These are phyloP conservation scores for Copromyces sp. DNA, from an alignment of 495 filamentous ascomycete genomes.

Conservation along the genomic window DNA sequence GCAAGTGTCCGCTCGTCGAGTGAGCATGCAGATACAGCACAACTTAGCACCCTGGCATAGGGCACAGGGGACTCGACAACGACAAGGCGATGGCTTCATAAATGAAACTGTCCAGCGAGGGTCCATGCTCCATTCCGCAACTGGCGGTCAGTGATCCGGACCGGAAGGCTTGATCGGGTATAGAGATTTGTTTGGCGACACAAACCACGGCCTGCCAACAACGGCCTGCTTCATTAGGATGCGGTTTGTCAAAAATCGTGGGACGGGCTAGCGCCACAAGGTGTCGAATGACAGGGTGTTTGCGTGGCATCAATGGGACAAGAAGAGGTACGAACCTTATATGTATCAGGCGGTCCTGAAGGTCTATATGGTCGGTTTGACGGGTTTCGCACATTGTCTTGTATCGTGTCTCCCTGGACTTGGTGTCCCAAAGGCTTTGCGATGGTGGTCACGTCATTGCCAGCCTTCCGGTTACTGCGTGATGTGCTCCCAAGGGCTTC, in stretches of 20 bases:
- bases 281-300: background rate
- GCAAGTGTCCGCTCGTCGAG: background rate
- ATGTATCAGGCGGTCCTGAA: slow-evolving; percentile 13
- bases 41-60: background rate
- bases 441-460: background rate
- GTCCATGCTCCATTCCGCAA: background rate
- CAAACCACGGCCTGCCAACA: slow-evolving; percentile 8
- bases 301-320: slow-evolving; percentile 6
- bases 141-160: slow-evolving; percentile 11
- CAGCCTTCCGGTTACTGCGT: background rate
- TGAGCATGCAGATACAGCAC: background rate
- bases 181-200: slow-evolving; percentile 1
- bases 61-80: background rate
- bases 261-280: slow-evolving; percentile 9
- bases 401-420: background rate
- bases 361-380: background rate
- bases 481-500: background rate
- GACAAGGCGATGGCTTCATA: background rate
- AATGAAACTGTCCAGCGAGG: background rate
- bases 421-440: background rate
- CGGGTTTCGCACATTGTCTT: background rate
- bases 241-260: slow-evolving; percentile 16
- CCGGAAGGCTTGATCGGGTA: slow-evolving; percentile 10
- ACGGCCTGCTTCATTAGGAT: slow-evolving; percentile 17
- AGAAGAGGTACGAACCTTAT: background rate